Percentiles rank a stretch among this genome's conserved stretches.
These are phyloP conservation scores for Nemania diffusa DNA, from an alignment of 2,329 filamentous ascomycete genomes.

Conservation along the genomic window DNA sequence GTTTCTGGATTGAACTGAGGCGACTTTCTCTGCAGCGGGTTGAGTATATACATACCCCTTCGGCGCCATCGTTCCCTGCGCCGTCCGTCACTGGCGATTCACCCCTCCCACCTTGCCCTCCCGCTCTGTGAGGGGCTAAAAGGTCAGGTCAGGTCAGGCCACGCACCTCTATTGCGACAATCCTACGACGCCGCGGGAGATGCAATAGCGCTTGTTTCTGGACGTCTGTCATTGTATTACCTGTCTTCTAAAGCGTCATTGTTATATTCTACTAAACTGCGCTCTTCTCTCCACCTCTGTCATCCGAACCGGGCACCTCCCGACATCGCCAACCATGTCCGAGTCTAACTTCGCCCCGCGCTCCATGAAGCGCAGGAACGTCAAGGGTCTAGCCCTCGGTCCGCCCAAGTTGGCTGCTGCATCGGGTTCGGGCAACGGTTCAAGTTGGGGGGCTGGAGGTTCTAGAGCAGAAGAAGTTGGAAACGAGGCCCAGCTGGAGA, in stretches of 20 bases:
- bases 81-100: slow-evolving; percentile 18
- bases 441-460: slow-evolving; percentile 55
- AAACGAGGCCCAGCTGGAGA: slow-evolving; percentile 78
- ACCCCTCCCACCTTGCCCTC: slow-evolving; percentile 31
- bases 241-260: slow-evolving; percentile 3
- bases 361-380: slow-evolving; percentile 99
- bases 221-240: slow-evolving; percentile 9
- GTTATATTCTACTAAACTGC: slow-evolving; percentile 14
- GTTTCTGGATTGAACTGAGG: slow-evolving; percentile 23
- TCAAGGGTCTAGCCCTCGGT: slow-evolving; percentile 91
- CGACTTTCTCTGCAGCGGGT: neutral
- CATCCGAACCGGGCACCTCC: slow-evolving; percentile 14
- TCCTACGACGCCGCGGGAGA: slow-evolving; percentile 26
- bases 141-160: slow-evolving; percentile 28
- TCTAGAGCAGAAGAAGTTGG: slow-evolving; percentile 62
- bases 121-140: slow-evolving; percentile 42
- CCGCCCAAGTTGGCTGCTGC: slow-evolving; percentile 77
- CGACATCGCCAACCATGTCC: slow-evolving; percentile 61
- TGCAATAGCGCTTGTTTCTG: slow-evolving; percentile 29
- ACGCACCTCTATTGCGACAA: slow-evolving; percentile 25
- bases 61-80: slow-evolving; percentile 15
- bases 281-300: slow-evolving; percentile 18
- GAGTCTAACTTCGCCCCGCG: slow-evolving; percentile 69
- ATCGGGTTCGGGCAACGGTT: slow-evolving; percentile 72
- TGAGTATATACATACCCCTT: neutral